Conservation (phyloP, 176 grass and related monocot species). For the Chrysopogon serrulatus region DNA sequence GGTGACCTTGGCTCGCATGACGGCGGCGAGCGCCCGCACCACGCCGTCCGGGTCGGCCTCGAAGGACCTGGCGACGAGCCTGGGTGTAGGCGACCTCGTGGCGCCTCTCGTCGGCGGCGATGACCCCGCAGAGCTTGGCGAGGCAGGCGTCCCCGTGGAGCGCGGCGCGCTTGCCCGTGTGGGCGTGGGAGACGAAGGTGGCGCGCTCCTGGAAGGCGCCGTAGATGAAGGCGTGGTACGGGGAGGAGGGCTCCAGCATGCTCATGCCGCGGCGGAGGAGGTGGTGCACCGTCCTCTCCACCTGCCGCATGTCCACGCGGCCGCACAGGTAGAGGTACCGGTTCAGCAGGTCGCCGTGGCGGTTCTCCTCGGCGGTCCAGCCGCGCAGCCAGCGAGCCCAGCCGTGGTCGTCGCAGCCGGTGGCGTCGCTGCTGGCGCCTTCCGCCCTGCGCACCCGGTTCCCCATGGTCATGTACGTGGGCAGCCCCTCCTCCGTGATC, state of each 20-base stretch:
- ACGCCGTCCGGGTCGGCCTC: conserved; percentile 1
- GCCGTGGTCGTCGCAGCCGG: not conserved
- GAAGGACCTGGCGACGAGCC: not conserved
- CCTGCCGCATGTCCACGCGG: conserved; percentile 19
- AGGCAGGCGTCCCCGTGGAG: conserved; percentile 1
- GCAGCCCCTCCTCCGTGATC: not conserved
- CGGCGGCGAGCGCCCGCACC: not conserved
- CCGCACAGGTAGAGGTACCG: conserved; percentile 31
- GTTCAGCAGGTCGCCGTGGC: conserved; percentile 51
- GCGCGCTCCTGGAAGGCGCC: conserved; percentile 35
- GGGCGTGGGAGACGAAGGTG: conserved; percentile 26
- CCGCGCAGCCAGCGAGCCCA: conserved; percentile 22
- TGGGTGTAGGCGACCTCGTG: conserved; percentile 32
- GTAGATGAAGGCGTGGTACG: conserved; percentile 21
- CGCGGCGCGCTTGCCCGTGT: not conserved
- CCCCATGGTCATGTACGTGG: conserved; percentile 7
- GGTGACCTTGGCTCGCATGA: conserved; percentile 18
- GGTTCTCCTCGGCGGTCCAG: conserved; percentile 77
- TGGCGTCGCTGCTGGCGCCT: not conserved
- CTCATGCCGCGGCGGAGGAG: conserved; percentile 17
- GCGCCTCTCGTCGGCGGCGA: conserved; percentile 28
- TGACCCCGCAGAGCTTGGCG: conserved; percentile 16
- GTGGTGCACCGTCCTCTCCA: conserved; percentile 9
- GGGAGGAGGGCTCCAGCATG: not conserved
- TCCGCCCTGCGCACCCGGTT: not conserved